Evolutionary conservation across 495 filamentous ascomycete species (phyloP), one percentile per base, ranked within the genome.

Genomic region (Venustampulla echinocandica): DNA sequence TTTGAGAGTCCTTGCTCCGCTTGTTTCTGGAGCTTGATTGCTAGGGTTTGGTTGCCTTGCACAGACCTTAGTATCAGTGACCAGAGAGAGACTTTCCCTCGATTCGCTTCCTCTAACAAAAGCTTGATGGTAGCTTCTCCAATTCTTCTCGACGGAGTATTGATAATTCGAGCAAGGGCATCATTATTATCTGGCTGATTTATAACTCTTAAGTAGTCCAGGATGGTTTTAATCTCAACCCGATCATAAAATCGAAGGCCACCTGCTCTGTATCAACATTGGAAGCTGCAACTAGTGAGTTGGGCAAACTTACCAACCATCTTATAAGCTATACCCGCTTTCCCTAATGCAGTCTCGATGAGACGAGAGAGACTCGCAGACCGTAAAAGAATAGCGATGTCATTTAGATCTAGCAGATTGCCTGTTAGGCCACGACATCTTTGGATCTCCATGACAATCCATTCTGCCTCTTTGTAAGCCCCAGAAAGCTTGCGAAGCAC

Each of bases 231-330:
- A 57, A 99, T 82, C 64, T 99, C 93, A 10, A 77, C 71, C 37
- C 93, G 78, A 54, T 99, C 93, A 56, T 90, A 99, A 64, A 99
- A 99, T 45, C 82, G 81, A 24, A 79, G 75, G 0, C 93, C 93
- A 14, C 77, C 64, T 63, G 27, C 3, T 5, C 14, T 14, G 32
- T n/a, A 11, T 57, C 21, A 51, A 28, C 13, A 57, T 9, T 33
- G 11, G n/a, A 19, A 46, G 34, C 2, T 22, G 18, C 22, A 3
- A n/a, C 13, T 39, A 27, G 13, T 10, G 36, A 19, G 28, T 37
- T 18, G 5, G 25, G 38, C 21, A 14, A 10, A 63, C 66, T 44
- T 58, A 56, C 85, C 93, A 40, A 96, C 85, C 93, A 97, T 97
- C 23, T 79, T 79, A 63, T 99, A 99, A 0, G 89, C 74, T 23